Evolutionary conservation across 2,329 filamentous ascomycete species (phyloP).

Genomic region (Cordyceps javanica): DNA sequence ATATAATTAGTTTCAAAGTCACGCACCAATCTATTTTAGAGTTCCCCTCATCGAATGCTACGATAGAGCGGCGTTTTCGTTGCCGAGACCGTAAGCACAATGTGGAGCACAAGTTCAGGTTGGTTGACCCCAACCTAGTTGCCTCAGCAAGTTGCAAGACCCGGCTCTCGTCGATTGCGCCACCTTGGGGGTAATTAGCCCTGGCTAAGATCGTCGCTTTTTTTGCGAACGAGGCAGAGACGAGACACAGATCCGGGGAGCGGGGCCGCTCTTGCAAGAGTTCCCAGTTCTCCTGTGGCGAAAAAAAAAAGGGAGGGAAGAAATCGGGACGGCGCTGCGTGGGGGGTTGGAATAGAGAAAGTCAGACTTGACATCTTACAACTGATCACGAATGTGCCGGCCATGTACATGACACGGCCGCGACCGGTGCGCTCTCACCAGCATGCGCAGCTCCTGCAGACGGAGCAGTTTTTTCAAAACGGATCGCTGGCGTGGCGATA

Average conservation of each 20-base stretch:
- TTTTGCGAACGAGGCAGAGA: not conserved
- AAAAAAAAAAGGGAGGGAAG: not conserved
- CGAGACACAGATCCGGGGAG: not conserved
- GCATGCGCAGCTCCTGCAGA: constrained; percentile 1
- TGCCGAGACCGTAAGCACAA: constrained; percentile 8
- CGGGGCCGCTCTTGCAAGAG: not conserved
- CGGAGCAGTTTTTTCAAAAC: constrained; percentile 11
- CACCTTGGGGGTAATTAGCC: not conserved
- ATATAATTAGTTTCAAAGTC: not conserved
- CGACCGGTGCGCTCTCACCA: constrained; percentile 8
- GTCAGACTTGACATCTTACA: not conserved
- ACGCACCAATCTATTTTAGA: not conserved
- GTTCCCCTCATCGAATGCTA: constrained; percentile 3
- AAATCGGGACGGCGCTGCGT: not conserved
- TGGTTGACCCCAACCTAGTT: too few species aligned
- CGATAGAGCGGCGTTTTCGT: not conserved
- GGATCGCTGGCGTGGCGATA: constrained; percentile 9
- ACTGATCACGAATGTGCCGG: not conserved
- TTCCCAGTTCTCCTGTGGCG: not conserved
- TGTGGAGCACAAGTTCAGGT: too few species aligned
- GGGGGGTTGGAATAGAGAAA: not conserved
- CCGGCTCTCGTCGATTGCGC: constrained; percentile 3
- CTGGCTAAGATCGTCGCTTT: not conserved
- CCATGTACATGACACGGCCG: constrained; percentile 9
- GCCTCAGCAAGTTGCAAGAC: too few species aligned